Percentiles rank a stretch among this genome's conserved stretches.
These are phyloP conservation scores for Hyaloscypha hepaticicola DNA, from an alignment of 495 filamentous ascomycete species.

Conservation along the genomic window DNA sequence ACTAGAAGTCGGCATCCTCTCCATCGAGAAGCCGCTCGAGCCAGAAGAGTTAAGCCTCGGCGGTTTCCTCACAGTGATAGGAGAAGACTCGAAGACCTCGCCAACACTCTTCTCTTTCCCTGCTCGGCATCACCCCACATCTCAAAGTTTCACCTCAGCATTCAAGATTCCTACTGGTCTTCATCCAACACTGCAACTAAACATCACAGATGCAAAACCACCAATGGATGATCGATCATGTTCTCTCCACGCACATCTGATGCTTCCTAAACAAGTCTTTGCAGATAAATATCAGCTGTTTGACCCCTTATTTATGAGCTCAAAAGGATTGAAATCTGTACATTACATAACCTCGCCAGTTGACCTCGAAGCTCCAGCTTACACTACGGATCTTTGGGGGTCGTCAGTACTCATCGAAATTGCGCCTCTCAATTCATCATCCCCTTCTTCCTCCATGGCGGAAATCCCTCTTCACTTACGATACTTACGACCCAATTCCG, in stretches of 20 bases:
- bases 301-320: slow-evolving; percentile 68
- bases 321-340: slow-evolving; percentile 70
- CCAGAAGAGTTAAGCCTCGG: slow-evolving; percentile 73
- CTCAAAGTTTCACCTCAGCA: slow-evolving; percentile 43
- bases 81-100: slow-evolving; percentile 63
- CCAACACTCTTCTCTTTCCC: slow-evolving; percentile 87
- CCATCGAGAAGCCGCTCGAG: slow-evolving; percentile 56
- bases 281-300: slow-evolving; percentile 82
- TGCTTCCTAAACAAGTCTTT: slow-evolving; percentile 81
- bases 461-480: slow-evolving; percentile 86
- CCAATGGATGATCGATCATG: slow-evolving; percentile 51
- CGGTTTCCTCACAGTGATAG: slow-evolving; percentile 77
- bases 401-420: slow-evolving; percentile 77
- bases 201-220: slow-evolving; percentile 40
- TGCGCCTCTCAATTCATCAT: slow-evolving; percentile 43
- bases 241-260: slow-evolving; percentile 78
- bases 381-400: slow-evolving; percentile 76
- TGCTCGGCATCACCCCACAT: slow-evolving; percentile 70
- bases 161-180: slow-evolving; percentile 77
- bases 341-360: slow-evolving; percentile 72
- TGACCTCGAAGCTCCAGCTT: slow-evolving; percentile 91
- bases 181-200: slow-evolving; percentile 76
- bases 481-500: slow-evolving; percentile 59
- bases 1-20: slow-evolving; percentile 83
- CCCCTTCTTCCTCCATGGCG: slow-evolving; percentile 42